These are phyloP conservation scores for Moniliophthora roreri DNA, from an alignment of 1,284 basidiomycete species.

Conservation along the genomic window DNA sequence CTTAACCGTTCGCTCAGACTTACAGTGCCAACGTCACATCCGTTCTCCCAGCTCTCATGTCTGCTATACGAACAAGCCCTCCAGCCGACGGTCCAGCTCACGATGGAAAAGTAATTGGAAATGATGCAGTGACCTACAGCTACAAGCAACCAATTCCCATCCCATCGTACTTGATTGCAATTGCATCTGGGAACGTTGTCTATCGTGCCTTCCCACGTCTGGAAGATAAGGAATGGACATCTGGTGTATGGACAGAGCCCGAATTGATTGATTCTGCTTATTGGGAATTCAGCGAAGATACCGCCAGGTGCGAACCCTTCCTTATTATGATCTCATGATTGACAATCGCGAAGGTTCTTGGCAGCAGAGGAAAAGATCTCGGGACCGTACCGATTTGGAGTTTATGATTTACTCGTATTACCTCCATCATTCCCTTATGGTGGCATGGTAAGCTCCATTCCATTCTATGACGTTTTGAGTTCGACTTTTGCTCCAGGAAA, in stretches of 20 bases:
- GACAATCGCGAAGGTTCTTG: constrained; percentile 56
- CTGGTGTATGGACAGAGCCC: constrained; percentile 90
- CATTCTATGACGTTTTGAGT: constrained; percentile 1
- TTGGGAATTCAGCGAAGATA: constrained; percentile 89
- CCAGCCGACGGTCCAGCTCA: constrained; percentile 65
- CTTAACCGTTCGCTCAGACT: constrained; percentile 41
- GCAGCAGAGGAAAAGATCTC: constrained; percentile 76
- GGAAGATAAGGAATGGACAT: constrained; percentile 71
- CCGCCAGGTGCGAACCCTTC: constrained; percentile 52
- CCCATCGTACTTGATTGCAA: constrained; percentile 85
- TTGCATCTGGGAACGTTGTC: constrained; percentile 82
- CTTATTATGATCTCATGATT: background rate
- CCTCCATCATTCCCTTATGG: constrained; percentile 95
- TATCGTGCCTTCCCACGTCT: constrained; percentile 66
- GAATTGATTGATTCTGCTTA: constrained; percentile 77
- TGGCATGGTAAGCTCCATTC: constrained; percentile 63
- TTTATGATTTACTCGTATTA: constrained; percentile 91
- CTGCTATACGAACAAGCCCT: constrained; percentile 78
- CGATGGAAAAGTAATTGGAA: constrained; percentile 68
- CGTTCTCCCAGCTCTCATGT: constrained; percentile 81
- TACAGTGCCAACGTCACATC: constrained; percentile 79
- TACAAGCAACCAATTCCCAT: constrained; percentile 84
- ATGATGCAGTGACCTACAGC: constrained; percentile 63
- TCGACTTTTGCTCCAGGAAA: constrained; percentile 51
- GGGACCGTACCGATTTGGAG: constrained; percentile 80